Percentiles rank a stretch among this genome's conserved stretches.
Evolutionary conservation across 2,329 filamentous ascomycete genomes (phyloP).

Genomic region (Apiospora phragmitis): DNA sequence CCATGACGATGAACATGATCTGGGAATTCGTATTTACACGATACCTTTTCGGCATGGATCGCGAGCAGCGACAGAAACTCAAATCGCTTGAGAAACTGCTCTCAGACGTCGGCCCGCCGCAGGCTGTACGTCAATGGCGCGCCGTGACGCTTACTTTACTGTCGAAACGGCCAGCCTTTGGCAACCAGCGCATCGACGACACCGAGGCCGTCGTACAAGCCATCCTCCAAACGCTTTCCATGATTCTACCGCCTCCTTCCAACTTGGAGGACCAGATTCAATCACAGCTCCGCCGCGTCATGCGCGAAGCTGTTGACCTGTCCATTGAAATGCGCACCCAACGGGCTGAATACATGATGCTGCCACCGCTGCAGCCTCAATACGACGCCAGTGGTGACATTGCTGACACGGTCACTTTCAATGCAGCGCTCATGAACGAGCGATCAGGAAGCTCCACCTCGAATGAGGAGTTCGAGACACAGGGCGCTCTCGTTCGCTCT

Average conservation of each 20-base stretch:
- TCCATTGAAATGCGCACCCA: constrained; percentile 98
- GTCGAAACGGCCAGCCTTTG: constrained; percentile 77
- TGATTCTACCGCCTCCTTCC: constrained; percentile 82
- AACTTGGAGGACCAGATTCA: constrained; percentile 80
- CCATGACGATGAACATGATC: constrained; percentile 97
- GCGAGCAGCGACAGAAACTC: constrained; percentile 95
- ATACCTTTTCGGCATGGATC: constrained; percentile 98
- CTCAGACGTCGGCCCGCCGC: constrained; percentile 79
- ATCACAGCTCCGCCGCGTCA: constrained; percentile 81
- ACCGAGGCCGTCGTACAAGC: constrained; percentile 95
- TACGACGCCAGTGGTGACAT: constrained; percentile 94
- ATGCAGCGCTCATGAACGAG: constrained; percentile 93
- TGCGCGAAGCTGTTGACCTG: constrained; percentile 84
- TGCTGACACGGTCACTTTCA: constrained; percentile 84
- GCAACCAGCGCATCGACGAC: constrained; percentile 80
- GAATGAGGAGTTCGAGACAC: constrained; percentile 79
- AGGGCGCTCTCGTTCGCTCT: constrained; percentile 78
- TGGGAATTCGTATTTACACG: constrained; percentile 99
- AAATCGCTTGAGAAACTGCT: constrained; percentile 93
- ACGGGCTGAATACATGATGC: constrained; percentile 97
- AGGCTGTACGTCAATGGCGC: constrained; percentile 96
- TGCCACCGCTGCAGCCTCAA: constrained; percentile 89
- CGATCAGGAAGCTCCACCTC: constrained; percentile 68
- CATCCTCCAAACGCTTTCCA: constrained; percentile 79
- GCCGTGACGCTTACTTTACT: constrained; percentile 91